phyloP scores from a whole-genome alignment of 2,329 filamentous ascomycete genomes.

The Talaromyces sp. region DNA sequence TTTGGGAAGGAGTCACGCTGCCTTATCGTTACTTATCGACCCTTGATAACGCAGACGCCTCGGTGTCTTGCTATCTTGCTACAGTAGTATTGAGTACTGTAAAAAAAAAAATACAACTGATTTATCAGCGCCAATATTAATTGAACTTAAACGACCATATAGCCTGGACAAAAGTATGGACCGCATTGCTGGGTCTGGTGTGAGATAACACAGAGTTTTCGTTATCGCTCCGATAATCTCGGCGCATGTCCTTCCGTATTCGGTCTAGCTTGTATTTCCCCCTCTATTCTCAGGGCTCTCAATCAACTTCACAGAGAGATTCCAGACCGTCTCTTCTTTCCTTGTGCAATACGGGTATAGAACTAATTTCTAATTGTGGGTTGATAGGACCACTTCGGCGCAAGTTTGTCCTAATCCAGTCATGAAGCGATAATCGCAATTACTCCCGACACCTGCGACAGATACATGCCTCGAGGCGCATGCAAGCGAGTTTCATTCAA shows the following conservation, averaged over 20 bases:
- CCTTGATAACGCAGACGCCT: background rate
- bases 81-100: no score
- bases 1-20: constrained; percentile 17
- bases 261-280: constrained; percentile 3
- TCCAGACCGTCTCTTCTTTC: background rate
- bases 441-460: background rate
- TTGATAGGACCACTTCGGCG: background rate
- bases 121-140: no score
- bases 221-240: background rate
- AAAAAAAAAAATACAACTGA: no score
- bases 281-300: background rate
- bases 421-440: background rate
- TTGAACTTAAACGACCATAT: no score
- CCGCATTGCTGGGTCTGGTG: background rate
- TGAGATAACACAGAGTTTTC: background rate
- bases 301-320: background rate
- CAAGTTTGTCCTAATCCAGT: background rate
- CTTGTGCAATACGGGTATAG: background rate
- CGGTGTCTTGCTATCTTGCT: no score
- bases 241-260: constrained; percentile 10
- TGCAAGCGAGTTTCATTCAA: background rate
- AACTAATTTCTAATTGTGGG: background rate
- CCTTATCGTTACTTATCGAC: constrained; percentile 1
- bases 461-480: background rate
- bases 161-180: background rate